Evolutionary conservation across 805 yeast species (phyloP), one percentile per base, ranked within the genome.

Genomic region (Ogataea ramenticola): DNA sequence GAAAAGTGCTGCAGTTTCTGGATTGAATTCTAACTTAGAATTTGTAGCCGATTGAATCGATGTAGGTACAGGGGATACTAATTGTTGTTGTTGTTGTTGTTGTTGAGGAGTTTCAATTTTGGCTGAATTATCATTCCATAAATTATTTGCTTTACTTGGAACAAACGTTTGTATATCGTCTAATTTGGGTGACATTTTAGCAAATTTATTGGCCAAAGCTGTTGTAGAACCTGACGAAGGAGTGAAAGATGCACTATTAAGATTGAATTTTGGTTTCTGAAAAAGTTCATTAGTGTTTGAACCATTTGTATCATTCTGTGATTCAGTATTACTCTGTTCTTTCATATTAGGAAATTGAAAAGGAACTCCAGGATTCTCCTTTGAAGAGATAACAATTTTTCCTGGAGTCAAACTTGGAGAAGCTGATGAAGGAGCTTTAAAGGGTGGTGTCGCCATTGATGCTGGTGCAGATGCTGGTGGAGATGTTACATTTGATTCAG

Each of bases 201-300:
- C 55, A 49, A 73, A 71, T 49, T 72, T 74, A 41, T 56, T 57
- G 19, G 66, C 45, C 16, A 56, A 26, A 2, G 57, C 42, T 2
- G 55, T 52, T 9, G 52, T 46, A 27, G 53, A 46, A 5, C 86
- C 82, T 3, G 53, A 46, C 7, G 86, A 82, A 2, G 86, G 82
- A 2, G 74, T 74, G 49, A 78, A 77, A 2, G 80, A 65, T 0
- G 82, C 79, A 4, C 67, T 61, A 42, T 78, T 78, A 12, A 77
- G 72, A 49, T 77, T 79, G 56, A 79, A 74, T 50, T 71, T 68
- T 55, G 65, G 71, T 49, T 63, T 73, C 12, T 16, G 20, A 34
- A 24, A 6, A n/a, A 48, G 26, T 48, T 44, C 42, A 41, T 47
- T 31, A 41, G 47, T 29, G 50, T 44, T 48, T 16, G 49, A 29